Conservation (phyloP, 2,329 filamentous ascomycete species). For the Zymoseptoria crescenta region DNA sequence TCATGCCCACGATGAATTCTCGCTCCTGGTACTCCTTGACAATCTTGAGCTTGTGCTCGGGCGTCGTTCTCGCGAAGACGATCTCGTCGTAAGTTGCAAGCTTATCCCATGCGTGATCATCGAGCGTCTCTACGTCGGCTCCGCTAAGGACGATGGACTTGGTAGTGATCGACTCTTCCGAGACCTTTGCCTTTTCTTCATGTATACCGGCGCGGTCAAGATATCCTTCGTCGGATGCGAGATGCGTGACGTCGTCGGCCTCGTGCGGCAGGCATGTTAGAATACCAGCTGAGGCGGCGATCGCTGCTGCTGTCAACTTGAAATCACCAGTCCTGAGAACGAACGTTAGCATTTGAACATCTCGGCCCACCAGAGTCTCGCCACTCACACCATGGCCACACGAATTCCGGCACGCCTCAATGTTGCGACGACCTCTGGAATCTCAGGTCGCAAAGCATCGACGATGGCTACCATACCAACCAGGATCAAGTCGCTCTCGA, state of each 20-base stretch:
- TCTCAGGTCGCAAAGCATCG: slow-evolving; percentile 54
- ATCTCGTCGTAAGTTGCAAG: slow-evolving; percentile 62
- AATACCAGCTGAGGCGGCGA: slow-evolving; percentile 65
- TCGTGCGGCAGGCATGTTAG: slow-evolving; percentile 45
- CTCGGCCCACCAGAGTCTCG: no score
- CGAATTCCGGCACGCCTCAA: slow-evolving; percentile 62
- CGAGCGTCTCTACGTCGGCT: slow-evolving; percentile 57
- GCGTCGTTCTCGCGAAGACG: slow-evolving; percentile 68
- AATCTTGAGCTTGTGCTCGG: slow-evolving; percentile 71
- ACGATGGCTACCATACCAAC: slow-evolving; percentile 53
- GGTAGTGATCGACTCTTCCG: slow-evolving; percentile 3
- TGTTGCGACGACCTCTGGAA: slow-evolving; percentile 51
- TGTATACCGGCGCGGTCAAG: slow-evolving; percentile 23
- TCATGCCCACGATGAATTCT: slow-evolving; percentile 50
- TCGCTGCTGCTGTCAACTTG: slow-evolving; percentile 64
- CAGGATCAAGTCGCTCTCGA: slow-evolving; percentile 39
- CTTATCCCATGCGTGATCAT: slow-evolving; percentile 60
- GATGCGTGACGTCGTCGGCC: slow-evolving; percentile 48
- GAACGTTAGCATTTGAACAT: no score
- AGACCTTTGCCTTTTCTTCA: slow-evolving; percentile 13
- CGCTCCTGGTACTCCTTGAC: slow-evolving; percentile 64
- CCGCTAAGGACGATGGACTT: slow-evolving; percentile 53
- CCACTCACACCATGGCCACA: slow-evolving; percentile 61
- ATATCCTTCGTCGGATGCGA: slow-evolving; percentile 33
- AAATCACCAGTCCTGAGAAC: slow-evolving; percentile 57